phyloP scores from a whole-genome alignment of 768 basidiomycete species.

The Phanerochaete carnosa region DNA sequence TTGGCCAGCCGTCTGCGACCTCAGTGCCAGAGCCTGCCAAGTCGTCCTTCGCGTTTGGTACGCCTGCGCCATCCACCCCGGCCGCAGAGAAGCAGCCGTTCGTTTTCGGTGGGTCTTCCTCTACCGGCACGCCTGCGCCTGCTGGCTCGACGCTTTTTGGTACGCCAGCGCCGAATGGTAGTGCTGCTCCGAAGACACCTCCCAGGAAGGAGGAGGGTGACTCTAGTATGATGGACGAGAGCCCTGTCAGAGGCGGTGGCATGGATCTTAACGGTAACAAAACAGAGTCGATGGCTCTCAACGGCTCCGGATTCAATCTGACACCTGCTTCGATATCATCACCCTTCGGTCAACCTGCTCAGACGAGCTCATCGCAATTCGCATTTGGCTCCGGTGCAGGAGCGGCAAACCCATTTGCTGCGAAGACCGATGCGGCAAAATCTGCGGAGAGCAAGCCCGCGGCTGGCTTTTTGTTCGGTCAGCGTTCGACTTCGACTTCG shows the following conservation, averaged over 20 bases:
- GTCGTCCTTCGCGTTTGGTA: constrained; percentile 33
- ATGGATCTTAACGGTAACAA: constrained; percentile 40
- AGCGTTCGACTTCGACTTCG: constrained; percentile 31
- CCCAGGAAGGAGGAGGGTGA: constrained; percentile 60
- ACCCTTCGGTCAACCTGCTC: constrained; percentile 36
- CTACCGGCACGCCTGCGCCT: constrained; percentile 25
- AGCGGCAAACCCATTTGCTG: constrained; percentile 17
- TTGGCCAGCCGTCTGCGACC: constrained; percentile 31
- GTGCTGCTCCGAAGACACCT: constrained; percentile 50
- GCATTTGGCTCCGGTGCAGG: constrained; percentile 25
- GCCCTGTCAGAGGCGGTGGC: constrained; percentile 56
- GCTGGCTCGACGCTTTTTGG: constrained; percentile 46
- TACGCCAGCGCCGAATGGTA: constrained; percentile 28
- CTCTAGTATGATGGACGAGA: constrained; percentile 73
- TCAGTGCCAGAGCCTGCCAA: constrained; percentile 27
- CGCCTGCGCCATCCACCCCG: constrained; percentile 22
- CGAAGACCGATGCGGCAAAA: constrained; percentile 33
- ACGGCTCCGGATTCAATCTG: constrained; percentile 39
- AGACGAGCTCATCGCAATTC: constrained; percentile 22
- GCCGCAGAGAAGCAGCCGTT: constrained; percentile 32
- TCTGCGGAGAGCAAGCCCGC: constrained; percentile 35
- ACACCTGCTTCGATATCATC: constrained; percentile 29
- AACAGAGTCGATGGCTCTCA: constrained; percentile 12
- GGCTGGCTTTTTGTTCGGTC: constrained; percentile 41
- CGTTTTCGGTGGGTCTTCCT: constrained; percentile 36